These are phyloP conservation scores for Eugenia klotzschiana DNA, from an alignment of 441 rosid genomes.

Conservation along the genomic window DNA sequence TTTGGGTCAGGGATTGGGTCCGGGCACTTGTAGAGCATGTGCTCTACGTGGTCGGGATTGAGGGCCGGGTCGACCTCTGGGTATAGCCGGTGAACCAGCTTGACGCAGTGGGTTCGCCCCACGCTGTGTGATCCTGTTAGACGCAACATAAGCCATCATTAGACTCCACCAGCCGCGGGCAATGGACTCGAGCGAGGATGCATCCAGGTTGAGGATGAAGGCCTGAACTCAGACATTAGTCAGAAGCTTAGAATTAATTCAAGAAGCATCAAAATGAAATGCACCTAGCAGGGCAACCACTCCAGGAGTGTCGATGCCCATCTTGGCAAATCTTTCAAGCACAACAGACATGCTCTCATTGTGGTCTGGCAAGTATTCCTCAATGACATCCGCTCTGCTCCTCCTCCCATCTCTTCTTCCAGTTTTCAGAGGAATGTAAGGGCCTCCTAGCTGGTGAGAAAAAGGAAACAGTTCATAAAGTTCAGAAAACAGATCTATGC, in stretches of 20 bases:
- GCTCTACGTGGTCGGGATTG: slow-evolving; percentile 70
- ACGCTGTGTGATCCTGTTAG: slow-evolving; percentile 76
- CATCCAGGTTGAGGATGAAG: neutral
- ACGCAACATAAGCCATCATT: neutral
- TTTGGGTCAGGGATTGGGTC: slow-evolving; percentile 91
- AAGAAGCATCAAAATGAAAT: neutral
- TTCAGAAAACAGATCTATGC: neutral
- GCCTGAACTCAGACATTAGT: neutral
- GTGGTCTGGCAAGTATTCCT: slow-evolving; percentile 83
- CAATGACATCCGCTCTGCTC: slow-evolving; percentile 71
- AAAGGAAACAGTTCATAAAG: neutral
- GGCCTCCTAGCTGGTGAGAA: slow-evolving; percentile 74
- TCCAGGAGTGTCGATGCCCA: slow-evolving; percentile 76
- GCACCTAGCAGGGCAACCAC: slow-evolving; percentile 75
- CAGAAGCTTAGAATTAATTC: neutral
- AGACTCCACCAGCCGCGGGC: neutral
- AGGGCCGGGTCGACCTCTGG: slow-evolving; percentile 76
- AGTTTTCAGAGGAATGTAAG: slow-evolving; percentile 73
- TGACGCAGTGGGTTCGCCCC: slow-evolving; percentile 94
- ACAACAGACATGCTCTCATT: slow-evolving; percentile 81
- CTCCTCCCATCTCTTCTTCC: slow-evolving; percentile 88
- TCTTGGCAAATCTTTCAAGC: slow-evolving; percentile 58
- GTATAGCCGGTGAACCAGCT: slow-evolving; percentile 84
- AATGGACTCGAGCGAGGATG: neutral
- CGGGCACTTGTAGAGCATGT: slow-evolving; percentile 88